Percentiles rank a stretch among this genome's conserved stretches.
Conservation (phyloP, 371 early-diverging fungal species). For the Mucor sp. region DNA sequence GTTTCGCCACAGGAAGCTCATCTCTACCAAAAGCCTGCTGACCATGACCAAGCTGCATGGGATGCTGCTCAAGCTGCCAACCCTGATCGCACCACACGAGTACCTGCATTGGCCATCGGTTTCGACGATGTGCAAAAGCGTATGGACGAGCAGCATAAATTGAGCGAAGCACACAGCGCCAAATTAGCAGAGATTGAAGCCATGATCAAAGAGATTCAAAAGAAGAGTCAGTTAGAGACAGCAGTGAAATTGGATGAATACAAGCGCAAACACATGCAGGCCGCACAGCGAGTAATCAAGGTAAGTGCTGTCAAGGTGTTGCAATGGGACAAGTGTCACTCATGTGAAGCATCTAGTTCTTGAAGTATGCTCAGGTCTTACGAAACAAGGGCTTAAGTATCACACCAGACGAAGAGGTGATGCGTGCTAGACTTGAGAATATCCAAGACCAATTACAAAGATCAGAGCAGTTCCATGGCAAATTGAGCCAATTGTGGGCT, state of each 20-base stretch:
- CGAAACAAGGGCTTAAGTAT: constrained; percentile 81
- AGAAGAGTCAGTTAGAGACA: constrained; percentile 64
- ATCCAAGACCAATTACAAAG: constrained; percentile 72
- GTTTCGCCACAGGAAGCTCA: constrained; percentile 80
- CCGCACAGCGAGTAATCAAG: constrained; percentile 76
- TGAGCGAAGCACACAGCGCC: constrained; percentile 41
- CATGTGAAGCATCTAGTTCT: constrained; percentile 49
- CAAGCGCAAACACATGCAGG: constrained; percentile 72
- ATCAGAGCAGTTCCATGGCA: constrained; percentile 80
- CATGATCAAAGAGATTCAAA: constrained; percentile 67
- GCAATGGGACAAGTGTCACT: not conserved
- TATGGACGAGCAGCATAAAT: constrained; percentile 66
- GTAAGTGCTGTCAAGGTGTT: constrained; percentile 27
- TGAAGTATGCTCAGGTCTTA: constrained; percentile 81
- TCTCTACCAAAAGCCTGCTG: constrained; percentile 73
- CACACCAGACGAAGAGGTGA: constrained; percentile 80
- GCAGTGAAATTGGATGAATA: constrained; percentile 66
- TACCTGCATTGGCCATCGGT: constrained; percentile 84
- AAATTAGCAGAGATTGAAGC: constrained; percentile 67
- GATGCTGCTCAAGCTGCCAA: constrained; percentile 80
- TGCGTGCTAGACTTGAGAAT: constrained; percentile 72
- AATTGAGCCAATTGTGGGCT: constrained; percentile 82
- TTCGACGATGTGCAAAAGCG: constrained; percentile 83
- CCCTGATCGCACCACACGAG: constrained; percentile 84
- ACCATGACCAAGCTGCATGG: constrained; percentile 78